Evolutionary conservation across 805 yeast species (phyloP), one percentile per base, ranked within the genome.

Genomic region (Naumovozyma castellii): DNA sequence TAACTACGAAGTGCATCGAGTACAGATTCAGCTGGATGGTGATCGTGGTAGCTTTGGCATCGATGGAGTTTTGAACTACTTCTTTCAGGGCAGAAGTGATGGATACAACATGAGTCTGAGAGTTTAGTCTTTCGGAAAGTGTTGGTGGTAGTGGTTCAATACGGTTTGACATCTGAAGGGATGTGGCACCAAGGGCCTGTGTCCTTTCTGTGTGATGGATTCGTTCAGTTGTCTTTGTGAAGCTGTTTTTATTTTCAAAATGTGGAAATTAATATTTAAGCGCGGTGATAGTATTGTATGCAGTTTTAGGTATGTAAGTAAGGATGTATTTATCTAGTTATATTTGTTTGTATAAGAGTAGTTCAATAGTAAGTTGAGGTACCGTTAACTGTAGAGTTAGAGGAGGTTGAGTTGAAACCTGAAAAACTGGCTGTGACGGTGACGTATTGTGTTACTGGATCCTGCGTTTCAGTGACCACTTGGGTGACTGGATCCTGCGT

Each of bases 41-140:
- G 4, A 76, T 53, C 3, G 44, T 39, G 1, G 58, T 48, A 0
- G 85, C 75, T 0, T 61, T 57, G 0, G 82, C 71, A 50, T 79
- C 84, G 0, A 76, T 48, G 32, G 78, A 62, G 49, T 80, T 80
- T 41, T 72, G 72, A 2, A 78, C 37, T 10, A 78, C 50, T 46
- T 75, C 82, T 27, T 67, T 54, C 1, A 75, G 49, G 4, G 72
- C 76, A 25, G 67, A 67, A 2, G 56, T 48, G 2, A 72, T 41
- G 1, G 70, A 56, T 2, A 52, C 46, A 1, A 75, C 51, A 3
- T 53, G 48, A 1, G 59, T 46, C 30, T 68, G 72, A 1, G 76
- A 59, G 35, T 48, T 51, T 14, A 60, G 33, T 8, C 40, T 38
- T 4, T 38, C 37, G 4, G 39, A 32, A 3, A 56, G 56, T 5